Conservation (phyloP, 208 protist species). For the Leishmania tarentolae region DNA sequence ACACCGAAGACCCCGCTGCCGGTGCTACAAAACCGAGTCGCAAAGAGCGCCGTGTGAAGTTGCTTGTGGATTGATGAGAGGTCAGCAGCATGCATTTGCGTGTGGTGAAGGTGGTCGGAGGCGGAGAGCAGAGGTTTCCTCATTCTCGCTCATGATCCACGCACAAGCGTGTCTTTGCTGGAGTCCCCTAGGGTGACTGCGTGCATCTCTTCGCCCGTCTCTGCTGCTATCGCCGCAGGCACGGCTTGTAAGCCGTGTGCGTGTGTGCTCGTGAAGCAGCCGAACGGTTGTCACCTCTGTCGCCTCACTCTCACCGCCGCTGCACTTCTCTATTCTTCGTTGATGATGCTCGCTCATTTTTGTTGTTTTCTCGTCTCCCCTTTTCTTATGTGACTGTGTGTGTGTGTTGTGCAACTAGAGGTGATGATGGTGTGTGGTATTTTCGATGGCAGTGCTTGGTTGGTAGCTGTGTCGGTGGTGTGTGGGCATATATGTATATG, state of each 20-base stretch:
- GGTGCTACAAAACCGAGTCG: conserved; percentile 13
- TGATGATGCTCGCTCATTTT: no score
- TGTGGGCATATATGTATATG: background rate
- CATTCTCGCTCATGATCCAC: background rate
- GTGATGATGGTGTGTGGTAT: no score
- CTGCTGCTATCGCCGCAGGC: background rate
- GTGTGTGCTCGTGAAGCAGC: no score
- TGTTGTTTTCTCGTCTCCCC: no score
- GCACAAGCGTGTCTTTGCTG: background rate
- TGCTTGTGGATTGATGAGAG: conserved; percentile 49
- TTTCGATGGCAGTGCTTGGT: no score
- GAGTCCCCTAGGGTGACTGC: background rate
- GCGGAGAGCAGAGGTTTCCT: background rate
- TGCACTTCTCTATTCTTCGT: background rate
- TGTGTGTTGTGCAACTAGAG: no score
- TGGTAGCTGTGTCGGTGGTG: background rate
- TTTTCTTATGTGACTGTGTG: no score
- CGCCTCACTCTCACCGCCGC: no score
- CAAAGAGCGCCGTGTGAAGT: conserved; percentile 52
- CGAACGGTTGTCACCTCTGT: no score
- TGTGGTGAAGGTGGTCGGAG: background rate
- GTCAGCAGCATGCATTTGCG: background rate
- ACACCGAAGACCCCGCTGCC: background rate
- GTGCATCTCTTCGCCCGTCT: background rate
- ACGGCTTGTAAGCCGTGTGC: no score